phyloP scores from a whole-genome alignment of 73 alveolate genomes.

The Paramecium biaurelia region DNA sequence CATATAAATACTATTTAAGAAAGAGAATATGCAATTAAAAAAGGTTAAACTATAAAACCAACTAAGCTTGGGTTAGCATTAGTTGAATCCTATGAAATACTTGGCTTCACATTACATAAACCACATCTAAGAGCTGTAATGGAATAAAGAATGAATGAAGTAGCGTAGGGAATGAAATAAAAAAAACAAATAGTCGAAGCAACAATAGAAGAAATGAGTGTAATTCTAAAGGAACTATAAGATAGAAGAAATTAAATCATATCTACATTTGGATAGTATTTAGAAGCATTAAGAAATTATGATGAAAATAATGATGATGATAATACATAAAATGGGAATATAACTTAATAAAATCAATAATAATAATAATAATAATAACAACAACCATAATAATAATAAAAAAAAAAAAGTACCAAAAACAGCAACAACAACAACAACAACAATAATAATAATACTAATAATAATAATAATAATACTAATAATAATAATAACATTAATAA shows the following conservation, averaged over 20 bases:
- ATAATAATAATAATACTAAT: background rate
- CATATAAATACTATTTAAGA: conserved; percentile 95
- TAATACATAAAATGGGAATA: background rate
- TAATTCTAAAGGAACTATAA: conserved; percentile 74
- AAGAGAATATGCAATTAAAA: conserved; percentile 93
- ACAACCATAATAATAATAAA: background rate
- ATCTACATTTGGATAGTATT: conserved; percentile 63
- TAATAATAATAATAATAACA: background rate
- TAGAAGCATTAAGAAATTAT: conserved; percentile 69
- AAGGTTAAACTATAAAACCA: conserved; percentile 86
- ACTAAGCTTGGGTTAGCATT: conserved; percentile 94
- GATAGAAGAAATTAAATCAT: conserved; percentile 58
- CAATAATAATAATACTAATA: background rate
- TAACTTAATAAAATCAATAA: background rate
- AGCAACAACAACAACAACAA: background rate
- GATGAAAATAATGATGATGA: conserved; percentile 59
- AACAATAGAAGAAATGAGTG: conserved; percentile 78
- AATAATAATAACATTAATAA: background rate
- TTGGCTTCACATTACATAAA: conserved; percentile 89
- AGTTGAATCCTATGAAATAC: conserved; percentile 89
- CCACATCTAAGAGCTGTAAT: conserved; percentile 95
- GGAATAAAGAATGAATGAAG: conserved; percentile 93
- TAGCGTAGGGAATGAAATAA: conserved; percentile 82
- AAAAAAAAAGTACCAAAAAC: background rate
- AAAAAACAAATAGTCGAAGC: conserved; percentile 79